phyloP scores from a whole-genome alignment of 179 eudicot species.

The Beta macrorhiza region DNA sequence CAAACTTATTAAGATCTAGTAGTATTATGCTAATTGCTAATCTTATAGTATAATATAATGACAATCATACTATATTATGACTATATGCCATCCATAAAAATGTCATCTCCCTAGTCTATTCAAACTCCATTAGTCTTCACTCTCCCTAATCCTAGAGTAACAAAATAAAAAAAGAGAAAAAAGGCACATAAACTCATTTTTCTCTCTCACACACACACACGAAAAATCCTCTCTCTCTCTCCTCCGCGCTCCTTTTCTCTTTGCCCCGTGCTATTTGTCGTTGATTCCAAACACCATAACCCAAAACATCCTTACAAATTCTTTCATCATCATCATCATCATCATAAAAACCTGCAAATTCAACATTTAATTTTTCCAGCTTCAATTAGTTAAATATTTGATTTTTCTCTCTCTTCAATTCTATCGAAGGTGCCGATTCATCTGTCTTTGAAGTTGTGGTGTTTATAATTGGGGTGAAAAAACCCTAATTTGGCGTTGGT shows the following conservation, averaged over 20 bases:
- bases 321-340: neutral
- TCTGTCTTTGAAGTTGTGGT: no score
- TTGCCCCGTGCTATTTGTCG: constrained; percentile 21
- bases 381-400: neutral
- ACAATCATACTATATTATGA: no score
- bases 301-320: neutral
- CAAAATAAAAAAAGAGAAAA: no score
- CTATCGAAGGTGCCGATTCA: neutral
- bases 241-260: neutral
- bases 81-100: no score
- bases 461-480: neutral
- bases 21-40: no score
- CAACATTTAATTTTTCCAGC: neutral
- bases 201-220: neutral
- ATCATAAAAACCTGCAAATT: neutral
- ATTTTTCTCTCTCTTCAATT: no score
- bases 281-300: constrained; percentile 25
- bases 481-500: constrained; percentile 37
- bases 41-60: no score
- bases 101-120: no score
- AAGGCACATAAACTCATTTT: neutral
- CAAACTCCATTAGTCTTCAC: no score
- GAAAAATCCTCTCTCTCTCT: constrained; percentile 5
- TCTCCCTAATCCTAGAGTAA: no score
- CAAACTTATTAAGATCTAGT: no score